phyloP scores from a whole-genome alignment of 345 rosid species.

The Pelargonium nanum region DNA sequence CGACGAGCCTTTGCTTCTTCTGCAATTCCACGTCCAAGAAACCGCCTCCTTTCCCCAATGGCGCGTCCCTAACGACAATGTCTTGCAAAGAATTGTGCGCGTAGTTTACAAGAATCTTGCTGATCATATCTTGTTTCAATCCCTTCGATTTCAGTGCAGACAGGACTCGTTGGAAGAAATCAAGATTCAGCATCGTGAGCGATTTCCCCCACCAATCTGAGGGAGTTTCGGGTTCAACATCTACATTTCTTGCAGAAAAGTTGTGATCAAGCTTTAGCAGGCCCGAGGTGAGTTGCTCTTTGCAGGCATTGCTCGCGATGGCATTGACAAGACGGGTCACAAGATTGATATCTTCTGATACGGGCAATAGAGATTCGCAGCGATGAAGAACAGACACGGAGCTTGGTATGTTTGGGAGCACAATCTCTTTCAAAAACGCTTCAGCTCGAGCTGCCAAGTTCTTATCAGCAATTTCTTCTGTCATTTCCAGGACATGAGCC shows the following conservation, averaged over 20 bases:
- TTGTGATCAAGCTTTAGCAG: slow-evolving; percentile 73
- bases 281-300: slow-evolving; percentile 95
- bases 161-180: slow-evolving; percentile 74
- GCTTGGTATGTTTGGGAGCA: slow-evolving; percentile 57
- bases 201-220: slow-evolving; percentile 95
- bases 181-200: slow-evolving; percentile 53
- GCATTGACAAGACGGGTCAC: slow-evolving; percentile 54
- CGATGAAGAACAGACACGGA: slow-evolving; percentile 61
- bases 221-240: slow-evolving; percentile 62
- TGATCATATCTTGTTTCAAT: slow-evolving; percentile 82
- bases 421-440: slow-evolving; percentile 58
- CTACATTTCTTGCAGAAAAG: slow-evolving; percentile 25
- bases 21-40: slow-evolving; percentile 50
- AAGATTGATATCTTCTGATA: slow-evolving; percentile 67
- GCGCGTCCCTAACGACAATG: no score
- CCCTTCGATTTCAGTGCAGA: slow-evolving; percentile 85
- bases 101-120: slow-evolving; percentile 78
- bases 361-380: slow-evolving; percentile 61
- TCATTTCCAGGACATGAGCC: slow-evolving; percentile 80
- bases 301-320: slow-evolving; percentile 80
- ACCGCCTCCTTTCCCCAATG: slow-evolving; percentile 56
- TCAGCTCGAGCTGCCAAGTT: slow-evolving; percentile 60
- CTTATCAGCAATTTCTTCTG: slow-evolving; percentile 72
- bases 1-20: slow-evolving; percentile 64
- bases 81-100: slow-evolving; percentile 46